phyloP scores from a whole-genome alignment of 345 rosid genomes.

The Citrus hindsii region DNA sequence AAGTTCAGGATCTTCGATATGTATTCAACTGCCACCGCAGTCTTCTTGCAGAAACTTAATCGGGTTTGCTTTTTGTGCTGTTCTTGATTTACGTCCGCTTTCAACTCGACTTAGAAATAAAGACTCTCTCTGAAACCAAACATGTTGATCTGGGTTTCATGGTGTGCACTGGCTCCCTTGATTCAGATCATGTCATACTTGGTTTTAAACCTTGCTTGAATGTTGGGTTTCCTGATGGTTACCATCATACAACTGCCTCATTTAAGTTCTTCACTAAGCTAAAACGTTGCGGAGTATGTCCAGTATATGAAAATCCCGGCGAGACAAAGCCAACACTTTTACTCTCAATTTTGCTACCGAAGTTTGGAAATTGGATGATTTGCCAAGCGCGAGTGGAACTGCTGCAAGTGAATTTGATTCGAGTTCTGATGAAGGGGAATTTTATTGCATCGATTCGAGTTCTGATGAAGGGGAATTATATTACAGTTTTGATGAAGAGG shows the following conservation, averaged over 20 bases:
- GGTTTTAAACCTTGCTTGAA: not conserved
- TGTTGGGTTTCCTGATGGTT: not conserved
- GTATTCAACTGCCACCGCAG: not conserved
- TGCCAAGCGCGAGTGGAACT: not conserved
- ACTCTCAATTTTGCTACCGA: not conserved
- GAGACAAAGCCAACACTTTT: not conserved
- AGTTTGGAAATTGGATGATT: not conserved
- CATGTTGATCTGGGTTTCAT: too few species aligned
- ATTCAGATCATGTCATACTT: not conserved
- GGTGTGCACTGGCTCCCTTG: rapidly evolving
- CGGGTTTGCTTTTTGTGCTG: not conserved
- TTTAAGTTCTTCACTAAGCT: too few species aligned
- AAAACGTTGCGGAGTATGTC: too few species aligned
- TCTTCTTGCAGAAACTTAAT: not conserved
- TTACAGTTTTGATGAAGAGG: rapidly evolving
- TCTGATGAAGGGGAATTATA: too few species aligned
- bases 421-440: too few species aligned
- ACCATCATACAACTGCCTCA: not conserved
- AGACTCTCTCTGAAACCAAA: too few species aligned
- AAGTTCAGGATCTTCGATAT: not conserved
- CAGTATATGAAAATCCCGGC: not conserved
- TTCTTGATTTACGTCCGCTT: rapidly evolving
- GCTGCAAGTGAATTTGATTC: too few species aligned
- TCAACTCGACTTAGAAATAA: too few species aligned
- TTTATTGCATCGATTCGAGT: too few species aligned